Conservation (phyloP, 257 asterid species). For the Orobanche coerulescens region DNA sequence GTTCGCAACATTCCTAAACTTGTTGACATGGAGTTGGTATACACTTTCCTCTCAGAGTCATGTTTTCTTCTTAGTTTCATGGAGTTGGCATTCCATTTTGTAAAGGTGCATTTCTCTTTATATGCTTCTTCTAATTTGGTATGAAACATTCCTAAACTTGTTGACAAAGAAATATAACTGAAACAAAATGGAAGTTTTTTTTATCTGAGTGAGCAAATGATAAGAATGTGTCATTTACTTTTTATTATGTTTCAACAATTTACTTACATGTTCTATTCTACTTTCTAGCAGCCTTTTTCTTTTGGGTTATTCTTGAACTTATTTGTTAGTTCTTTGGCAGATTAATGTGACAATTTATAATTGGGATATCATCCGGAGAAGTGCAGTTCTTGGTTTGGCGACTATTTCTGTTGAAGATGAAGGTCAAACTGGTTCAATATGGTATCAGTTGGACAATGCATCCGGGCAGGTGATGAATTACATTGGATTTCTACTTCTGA, state of each 20-base stretch:
- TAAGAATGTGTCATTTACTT: background rate
- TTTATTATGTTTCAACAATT: background rate
- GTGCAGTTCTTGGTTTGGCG: slow-evolving; percentile 83
- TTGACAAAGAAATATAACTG: background rate
- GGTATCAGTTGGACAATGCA: slow-evolving; percentile 72
- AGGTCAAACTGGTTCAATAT: slow-evolving; percentile 70
- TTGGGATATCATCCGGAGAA: slow-evolving; percentile 89
- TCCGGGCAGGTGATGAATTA: slow-evolving; percentile 71
- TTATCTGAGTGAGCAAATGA: background rate
- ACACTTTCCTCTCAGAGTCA: too few relatives aligned
- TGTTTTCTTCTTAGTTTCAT: too few relatives aligned
- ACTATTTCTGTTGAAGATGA: slow-evolving; percentile 56
- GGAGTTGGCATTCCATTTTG: too few relatives aligned
- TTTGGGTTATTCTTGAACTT: slow-evolving; percentile 19
- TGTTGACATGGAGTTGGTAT: too few relatives aligned
- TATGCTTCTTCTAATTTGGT: background rate
- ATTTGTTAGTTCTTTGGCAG: slow-evolving; percentile 44
- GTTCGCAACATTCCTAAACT: background rate
- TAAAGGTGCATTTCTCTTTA: background rate
- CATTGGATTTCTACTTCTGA: slow-evolving; percentile 7
- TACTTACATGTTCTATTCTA: slow-evolving; percentile 4
- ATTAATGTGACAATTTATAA: slow-evolving; percentile 71
- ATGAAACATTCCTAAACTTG: background rate
- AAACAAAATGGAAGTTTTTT: background rate
- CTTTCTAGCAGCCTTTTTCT: background rate